Evolutionary conservation across 2,329 filamentous ascomycete genomes (phyloP), one percentile per base, ranked within the genome.

Genomic region (Aspergillus candidus): DNA sequence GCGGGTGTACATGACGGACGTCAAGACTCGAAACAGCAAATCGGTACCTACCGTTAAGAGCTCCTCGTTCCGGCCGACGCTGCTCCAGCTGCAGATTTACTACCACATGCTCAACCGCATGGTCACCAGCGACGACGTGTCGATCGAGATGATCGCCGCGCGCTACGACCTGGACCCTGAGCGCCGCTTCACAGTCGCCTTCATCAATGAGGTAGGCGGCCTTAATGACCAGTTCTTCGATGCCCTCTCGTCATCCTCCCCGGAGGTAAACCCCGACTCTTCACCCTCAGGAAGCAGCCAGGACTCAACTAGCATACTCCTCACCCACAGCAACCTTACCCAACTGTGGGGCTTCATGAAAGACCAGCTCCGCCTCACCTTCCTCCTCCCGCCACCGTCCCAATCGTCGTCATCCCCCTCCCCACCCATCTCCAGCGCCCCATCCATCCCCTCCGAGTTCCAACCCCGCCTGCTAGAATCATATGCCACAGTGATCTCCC

Each of bases 1-100:
- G 3, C 62, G 70, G 42, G 66, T 84, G n/a, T 96, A 94, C 63
- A 71, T 98, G 38, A 83, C 82, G 0, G 93, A 98, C 56, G 80
- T 95, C 51, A 98, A 98, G 66, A 97, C 91, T 0, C 79, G 90
- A 38, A 62, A 51, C 4, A 79, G 77, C 4, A 72, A 69, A n/a
- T 76, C 74, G 3, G 60, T 87, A 2, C 87, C 89, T 1, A 74
- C 78, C 1, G 58, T 69, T 18, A 66, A 62, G 44, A 79, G 80
- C 15, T 71, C 79, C 1, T 78, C 82, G 0, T 74, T 88, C 35
- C 79, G 85, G 10, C 87, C 88, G 0, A 87, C 89, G 1, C 80
- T 84, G 55, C 83, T 96, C 48, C 93, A 98, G 61, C 73, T 97
- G 0, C 89, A 94, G 66, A 72, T 97, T 0, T 98, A 97, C 61